phyloP scores from a whole-genome alignment of 2,329 filamentous ascomycete genomes.

The Aplosporella prunicola region DNA sequence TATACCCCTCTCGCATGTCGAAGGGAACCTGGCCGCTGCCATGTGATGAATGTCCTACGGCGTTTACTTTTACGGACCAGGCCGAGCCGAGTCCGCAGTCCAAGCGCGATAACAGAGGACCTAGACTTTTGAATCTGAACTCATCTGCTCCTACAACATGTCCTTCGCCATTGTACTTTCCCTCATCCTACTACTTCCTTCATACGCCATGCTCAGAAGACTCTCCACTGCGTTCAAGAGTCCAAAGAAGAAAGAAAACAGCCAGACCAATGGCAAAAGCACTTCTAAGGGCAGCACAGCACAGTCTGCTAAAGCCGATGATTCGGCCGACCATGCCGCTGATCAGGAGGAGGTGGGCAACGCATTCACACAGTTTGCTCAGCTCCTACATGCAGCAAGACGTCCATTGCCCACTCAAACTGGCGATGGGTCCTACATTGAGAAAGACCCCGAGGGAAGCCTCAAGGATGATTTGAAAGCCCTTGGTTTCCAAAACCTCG shows the following conservation, averaged over 20 bases:
- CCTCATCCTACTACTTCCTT: no score
- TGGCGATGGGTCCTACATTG: slow-evolving; percentile 21
- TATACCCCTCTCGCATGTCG: no score
- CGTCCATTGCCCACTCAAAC: slow-evolving; percentile 14
- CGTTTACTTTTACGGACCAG: no score
- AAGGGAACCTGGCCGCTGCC: no score
- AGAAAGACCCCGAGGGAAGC: slow-evolving; percentile 39
- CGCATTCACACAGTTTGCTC: slow-evolving; percentile 13
- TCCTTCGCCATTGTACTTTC: no score
- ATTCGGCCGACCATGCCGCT: slow-evolving; percentile 16
- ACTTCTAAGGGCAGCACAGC: not conserved
- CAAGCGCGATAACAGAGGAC: no score
- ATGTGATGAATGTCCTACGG: no score
- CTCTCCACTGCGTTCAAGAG: slow-evolving; percentile 14
- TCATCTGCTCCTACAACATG: no score
- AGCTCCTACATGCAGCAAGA: slow-evolving; percentile 13
- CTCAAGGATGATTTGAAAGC: slow-evolving; percentile 49
- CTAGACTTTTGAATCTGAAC: no score
- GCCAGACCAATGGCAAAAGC: slow-evolving; percentile 8
- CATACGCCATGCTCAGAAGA: slow-evolving; percentile 12
- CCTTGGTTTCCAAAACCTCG: slow-evolving; percentile 39
- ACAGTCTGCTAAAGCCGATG: no score
- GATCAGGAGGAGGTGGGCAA: slow-evolving; percentile 10
- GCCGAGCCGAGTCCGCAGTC: no score
- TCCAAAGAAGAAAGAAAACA: slow-evolving; percentile 14